Evolutionary conservation across 140 eudicot genomes (phyloP).

Genomic region (Senecio squalidus): DNA sequence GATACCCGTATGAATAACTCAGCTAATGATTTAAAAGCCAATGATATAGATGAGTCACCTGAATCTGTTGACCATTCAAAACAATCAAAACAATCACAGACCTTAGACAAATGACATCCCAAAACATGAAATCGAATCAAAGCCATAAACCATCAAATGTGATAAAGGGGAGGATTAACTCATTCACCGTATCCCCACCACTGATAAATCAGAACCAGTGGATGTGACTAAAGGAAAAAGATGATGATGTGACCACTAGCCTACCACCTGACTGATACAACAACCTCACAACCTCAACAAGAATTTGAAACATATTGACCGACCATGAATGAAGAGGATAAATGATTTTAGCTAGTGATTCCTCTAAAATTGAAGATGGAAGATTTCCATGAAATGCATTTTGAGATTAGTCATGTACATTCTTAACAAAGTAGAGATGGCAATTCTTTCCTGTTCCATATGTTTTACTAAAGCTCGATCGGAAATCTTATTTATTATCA

Average conservation of each 20-base stretch:
- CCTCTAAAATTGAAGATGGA: not conserved
- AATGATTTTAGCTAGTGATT: not conserved
- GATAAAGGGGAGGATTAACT: not conserved
- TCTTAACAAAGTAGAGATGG: constrained; percentile 30
- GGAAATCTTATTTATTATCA: too few species aligned
- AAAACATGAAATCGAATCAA: constrained; percentile 16
- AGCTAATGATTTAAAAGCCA: not conserved
- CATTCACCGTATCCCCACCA: too few species aligned
- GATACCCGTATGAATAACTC: constrained; percentile 19
- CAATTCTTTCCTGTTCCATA: constrained; percentile 20
- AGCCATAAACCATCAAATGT: constrained; percentile 13
- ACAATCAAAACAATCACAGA: constrained; percentile 1
- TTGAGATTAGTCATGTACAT: constrained; percentile 32
- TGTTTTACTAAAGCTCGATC: not conserved
- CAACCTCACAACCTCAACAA: not conserved
- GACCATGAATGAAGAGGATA: not conserved
- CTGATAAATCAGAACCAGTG: not conserved
- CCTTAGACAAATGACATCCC: constrained; percentile 21
- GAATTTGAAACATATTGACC: not conserved
- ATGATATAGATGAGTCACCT: constrained; percentile 25
- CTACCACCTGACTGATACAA: not conserved
- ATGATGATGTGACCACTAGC: not conserved
- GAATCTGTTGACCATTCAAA: constrained; percentile 24
- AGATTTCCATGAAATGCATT: not conserved
- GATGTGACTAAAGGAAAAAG: constrained; percentile 8